Evolutionary conservation across 2,329 filamentous ascomycete genomes (phyloP), one percentile per base, ranked within the genome.

Genomic region (Monosporascus sp.): DNA sequence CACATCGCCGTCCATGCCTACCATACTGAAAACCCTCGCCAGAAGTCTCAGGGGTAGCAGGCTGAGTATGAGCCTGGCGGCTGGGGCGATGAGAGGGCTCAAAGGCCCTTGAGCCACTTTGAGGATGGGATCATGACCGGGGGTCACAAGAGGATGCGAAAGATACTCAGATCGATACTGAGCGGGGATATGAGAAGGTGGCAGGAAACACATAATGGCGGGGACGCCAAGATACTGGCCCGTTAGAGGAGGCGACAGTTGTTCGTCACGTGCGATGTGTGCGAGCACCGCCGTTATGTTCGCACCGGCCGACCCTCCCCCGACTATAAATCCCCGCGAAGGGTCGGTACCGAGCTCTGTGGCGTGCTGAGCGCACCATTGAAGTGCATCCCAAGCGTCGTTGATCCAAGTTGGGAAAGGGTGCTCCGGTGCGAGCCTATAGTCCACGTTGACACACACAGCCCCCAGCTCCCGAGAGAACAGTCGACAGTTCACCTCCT

Each of bases 271-370:
- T 1, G 70, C 69, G 1, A 72, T 64, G 55, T 74, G 74, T 5
- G 68, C 62, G 3, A 72, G 56, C 1, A 72, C 68, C 1, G 72
- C 68, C 6, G 67, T 54, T 22, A 75, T 65, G 48, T 72, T 72
- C 14, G 67, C 74, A 17, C 74, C 75, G 5, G 78, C 75, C 11
- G 73, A 77, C 1, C 70, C 69, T 1, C 78, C 78, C 17, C 75
- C 76, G 14, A 79, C 52, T n/a, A 81, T 54, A 55, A 81, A 79
- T 0, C 76, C 77, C 14, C 66, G 65, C 5, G 65, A 62, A 0
- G 73, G 69, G 52, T 78, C 69, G 9, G 72, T 72, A 7, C 67
- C 69, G 4, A 77, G 58, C 2, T 64, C 51, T 20, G 61, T 37
- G 18, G 74, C 72, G 52, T 78, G 73, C 15, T 65, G 55, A 14